Percentiles rank a stretch among this genome's conserved stretches.
phyloP scores from a whole-genome alignment of 768 basidiomycete genomes.

The Pisolithus tinctorius region DNA sequence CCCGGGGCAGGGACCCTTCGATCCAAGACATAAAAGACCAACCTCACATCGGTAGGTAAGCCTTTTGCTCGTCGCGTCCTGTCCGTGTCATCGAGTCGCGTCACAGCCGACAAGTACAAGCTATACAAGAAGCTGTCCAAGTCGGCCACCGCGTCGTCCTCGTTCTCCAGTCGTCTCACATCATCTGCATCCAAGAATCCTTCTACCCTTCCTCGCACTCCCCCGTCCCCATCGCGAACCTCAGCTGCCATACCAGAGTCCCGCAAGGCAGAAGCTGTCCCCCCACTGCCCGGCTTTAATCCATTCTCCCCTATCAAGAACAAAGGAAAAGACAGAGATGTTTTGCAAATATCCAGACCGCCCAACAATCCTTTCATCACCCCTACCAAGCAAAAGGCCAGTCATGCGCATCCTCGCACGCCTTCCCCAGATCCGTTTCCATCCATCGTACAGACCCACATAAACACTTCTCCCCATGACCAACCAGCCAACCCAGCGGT shows the following conservation, averaged over 20 bases:
- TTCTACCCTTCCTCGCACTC: constrained; percentile 28
- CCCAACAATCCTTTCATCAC: constrained; percentile 41
- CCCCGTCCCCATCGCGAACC: constrained; percentile 17
- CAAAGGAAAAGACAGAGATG: constrained; percentile 38
- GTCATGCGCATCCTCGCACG: constrained; percentile 16
- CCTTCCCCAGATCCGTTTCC: constrained; percentile 39
- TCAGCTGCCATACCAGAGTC: constrained; percentile 36
- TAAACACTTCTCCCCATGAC: constrained; percentile 14
- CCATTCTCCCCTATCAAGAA: constrained; percentile 78
- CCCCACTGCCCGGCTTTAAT: constrained; percentile 54
- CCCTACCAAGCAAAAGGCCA: constrained; percentile 31
- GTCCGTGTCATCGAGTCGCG: constrained; percentile 10
- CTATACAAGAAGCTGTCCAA: constrained; percentile 74
- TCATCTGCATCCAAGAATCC: constrained; percentile 16
- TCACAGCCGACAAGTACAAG: constrained; percentile 70
- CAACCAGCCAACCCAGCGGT: constrained; percentile 37
- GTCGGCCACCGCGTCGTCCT: constrained; percentile 18
- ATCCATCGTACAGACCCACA: constrained; percentile 18
- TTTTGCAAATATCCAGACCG: constrained; percentile 10
- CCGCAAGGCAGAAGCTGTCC: constrained; percentile 45
- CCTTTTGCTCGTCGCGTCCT: constrained; percentile 1
- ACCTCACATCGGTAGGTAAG: constrained; percentile 53
- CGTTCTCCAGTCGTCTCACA: constrained; percentile 33
- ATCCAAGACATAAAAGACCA: constrained; percentile 64
- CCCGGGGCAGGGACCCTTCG: constrained; percentile 52